Conservation (phyloP, 2,329 filamentous ascomycete genomes). For the Alternaria arborescens region DNA sequence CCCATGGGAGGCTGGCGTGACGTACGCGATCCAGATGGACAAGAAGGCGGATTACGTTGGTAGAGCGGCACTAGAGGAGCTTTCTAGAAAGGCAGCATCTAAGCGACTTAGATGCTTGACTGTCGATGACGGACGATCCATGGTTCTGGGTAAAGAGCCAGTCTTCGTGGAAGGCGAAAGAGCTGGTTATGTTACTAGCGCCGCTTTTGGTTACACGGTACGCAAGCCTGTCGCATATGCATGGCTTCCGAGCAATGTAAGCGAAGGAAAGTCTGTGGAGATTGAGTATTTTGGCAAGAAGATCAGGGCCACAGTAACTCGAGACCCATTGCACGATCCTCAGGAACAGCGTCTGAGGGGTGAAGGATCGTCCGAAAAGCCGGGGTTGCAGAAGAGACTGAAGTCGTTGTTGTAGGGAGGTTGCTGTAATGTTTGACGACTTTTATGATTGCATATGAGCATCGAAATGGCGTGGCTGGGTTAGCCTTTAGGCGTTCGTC, state of each 20-base stretch:
- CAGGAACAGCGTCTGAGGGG: slow-evolving; percentile 49
- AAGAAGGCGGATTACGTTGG: slow-evolving; percentile 63
- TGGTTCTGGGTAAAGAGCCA: slow-evolving; percentile 70
- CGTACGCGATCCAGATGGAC: slow-evolving; percentile 57
- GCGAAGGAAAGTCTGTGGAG: slow-evolving; percentile 62
- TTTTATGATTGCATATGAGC: slow-evolving; percentile 20
- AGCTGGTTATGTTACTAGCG: slow-evolving; percentile 67
- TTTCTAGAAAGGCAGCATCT: slow-evolving; percentile 48
- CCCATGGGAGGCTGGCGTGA: slow-evolving; percentile 67
- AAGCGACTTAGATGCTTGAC: slow-evolving; percentile 60
- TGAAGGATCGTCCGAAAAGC: slow-evolving; percentile 27
- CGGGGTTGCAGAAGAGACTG: slow-evolving; percentile 32
- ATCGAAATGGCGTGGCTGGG: slow-evolving; percentile 10
- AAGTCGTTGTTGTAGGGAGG: slow-evolving; percentile 31
- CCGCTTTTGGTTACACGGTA: slow-evolving; percentile 68
- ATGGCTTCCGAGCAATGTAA: slow-evolving; percentile 61
- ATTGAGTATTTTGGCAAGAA: slow-evolving; percentile 68
- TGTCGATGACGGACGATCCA: slow-evolving; percentile 64
- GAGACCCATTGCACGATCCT: slow-evolving; percentile 61
- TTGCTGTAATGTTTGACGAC: slow-evolving; percentile 20
- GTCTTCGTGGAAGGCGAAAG: slow-evolving; percentile 60
- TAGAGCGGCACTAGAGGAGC: slow-evolving; percentile 57
- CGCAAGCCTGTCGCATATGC: slow-evolving; percentile 68
- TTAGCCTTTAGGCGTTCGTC: neutral
- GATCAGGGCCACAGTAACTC: slow-evolving; percentile 62